Conservation (phyloP, 129 eudicot genomes). For the Pulicaria dysenterica region DNA sequence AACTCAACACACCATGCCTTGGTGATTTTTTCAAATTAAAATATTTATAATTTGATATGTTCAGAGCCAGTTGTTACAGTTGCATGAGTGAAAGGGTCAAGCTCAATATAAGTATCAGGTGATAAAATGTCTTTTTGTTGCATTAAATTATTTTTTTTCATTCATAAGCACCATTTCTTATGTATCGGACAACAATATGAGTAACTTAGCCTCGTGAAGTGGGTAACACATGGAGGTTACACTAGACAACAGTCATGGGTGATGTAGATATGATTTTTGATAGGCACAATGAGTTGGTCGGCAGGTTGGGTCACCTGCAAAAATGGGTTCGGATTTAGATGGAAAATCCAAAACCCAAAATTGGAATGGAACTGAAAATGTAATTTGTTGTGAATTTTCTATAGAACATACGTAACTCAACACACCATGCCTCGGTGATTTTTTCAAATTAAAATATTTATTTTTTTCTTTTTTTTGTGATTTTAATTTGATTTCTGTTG, state of each 20-base stretch:
- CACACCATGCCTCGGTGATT: too few relatives aligned
- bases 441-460: too few relatives aligned
- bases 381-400: too few relatives aligned
- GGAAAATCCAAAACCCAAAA: too few relatives aligned
- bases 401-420: too few relatives aligned
- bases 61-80: conserved; percentile 73
- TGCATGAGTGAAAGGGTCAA: conserved; percentile 79
- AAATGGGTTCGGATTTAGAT: neutral
- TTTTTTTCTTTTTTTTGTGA: too few relatives aligned
- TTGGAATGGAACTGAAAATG: too few relatives aligned
- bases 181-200: neutral
- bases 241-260: too few relatives aligned
- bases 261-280: too few relatives aligned
- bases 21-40: too few relatives aligned
- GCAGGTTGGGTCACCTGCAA: neutral
- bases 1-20: too few relatives aligned
- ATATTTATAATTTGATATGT: conserved; percentile 12
- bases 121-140: conserved; percentile 8
- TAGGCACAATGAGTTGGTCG: neutral
- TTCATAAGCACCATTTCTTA: conserved; percentile 2
- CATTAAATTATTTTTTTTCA: conserved; percentile 8
- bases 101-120: conserved; percentile 67
- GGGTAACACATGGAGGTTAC: conserved; percentile 20
- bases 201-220: conserved; percentile 15
- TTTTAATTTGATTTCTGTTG: too few relatives aligned